These are phyloP conservation scores for Wickerhamiella cacticola DNA, from an alignment of 805 yeast genomes.

Conservation along the genomic window DNA sequence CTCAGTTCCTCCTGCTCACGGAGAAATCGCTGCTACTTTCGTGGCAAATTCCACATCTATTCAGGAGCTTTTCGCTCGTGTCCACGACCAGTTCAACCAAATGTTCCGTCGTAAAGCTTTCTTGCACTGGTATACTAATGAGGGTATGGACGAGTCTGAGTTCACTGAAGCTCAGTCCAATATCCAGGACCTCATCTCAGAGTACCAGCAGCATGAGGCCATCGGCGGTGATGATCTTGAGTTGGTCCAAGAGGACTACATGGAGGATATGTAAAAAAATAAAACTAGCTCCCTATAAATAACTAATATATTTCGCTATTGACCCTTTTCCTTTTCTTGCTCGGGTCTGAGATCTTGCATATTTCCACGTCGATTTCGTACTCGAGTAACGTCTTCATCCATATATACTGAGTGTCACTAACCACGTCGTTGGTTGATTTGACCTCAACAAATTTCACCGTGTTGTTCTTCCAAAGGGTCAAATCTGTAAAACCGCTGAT, in stretches of 20 bases:
- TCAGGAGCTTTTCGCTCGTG: constrained; percentile 83
- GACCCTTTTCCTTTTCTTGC: background rate
- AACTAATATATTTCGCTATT: background rate
- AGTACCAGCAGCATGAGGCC: constrained; percentile 87
- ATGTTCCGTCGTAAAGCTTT: constrained; percentile 92
- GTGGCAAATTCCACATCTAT: constrained; percentile 91
- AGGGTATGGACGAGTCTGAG: constrained; percentile 95
- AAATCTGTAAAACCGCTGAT: constrained; percentile 31
- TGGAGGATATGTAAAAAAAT: constrained; percentile 14
- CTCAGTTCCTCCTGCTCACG: constrained; percentile 77
- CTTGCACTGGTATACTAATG: constrained; percentile 92
- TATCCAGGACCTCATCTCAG: constrained; percentile 80
- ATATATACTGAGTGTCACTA: constrained; percentile 29
- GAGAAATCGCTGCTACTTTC: constrained; percentile 84
- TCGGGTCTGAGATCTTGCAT: constrained; percentile 20
- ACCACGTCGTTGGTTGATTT: constrained; percentile 31
- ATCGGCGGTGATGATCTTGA: constrained; percentile 66
- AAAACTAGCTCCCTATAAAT: background rate
- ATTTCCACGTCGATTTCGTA: constrained; percentile 27
- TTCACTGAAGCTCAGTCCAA: constrained; percentile 90
- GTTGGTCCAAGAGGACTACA: constrained; percentile 38
- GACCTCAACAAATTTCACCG: constrained; percentile 26
- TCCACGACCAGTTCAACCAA: constrained; percentile 80
- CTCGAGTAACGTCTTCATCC: constrained; percentile 28
- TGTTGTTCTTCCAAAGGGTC: constrained; percentile 24